Percentiles rank a stretch among this genome's conserved stretches.
Evolutionary conservation across 78 protist species (phyloP).

Genomic region (Mastigamoeba balamuthi): DNA sequence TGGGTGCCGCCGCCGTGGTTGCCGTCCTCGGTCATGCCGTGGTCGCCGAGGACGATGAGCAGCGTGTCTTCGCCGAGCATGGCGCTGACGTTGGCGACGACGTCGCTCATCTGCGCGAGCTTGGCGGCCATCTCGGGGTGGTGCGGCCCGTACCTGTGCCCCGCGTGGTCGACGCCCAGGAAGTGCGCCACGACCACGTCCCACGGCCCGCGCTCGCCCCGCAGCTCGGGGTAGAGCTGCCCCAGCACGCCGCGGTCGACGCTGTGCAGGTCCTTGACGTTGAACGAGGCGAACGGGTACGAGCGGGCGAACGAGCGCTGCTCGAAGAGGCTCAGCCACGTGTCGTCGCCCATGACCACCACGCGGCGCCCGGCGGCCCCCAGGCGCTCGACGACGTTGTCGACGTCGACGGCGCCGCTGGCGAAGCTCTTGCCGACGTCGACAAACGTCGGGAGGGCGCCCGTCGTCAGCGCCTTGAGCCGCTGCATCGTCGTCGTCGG

Average conservation of each 20-base stretch:
- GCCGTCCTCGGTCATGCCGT: constrained; percentile 87
- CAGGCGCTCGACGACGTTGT: constrained; percentile 66
- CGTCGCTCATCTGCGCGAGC: constrained; percentile 17
- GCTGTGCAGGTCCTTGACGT: constrained; percentile 83
- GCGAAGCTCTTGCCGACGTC: constrained; percentile 63
- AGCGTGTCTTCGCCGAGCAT: constrained; percentile 45
- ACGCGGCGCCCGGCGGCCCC: constrained; percentile 1
- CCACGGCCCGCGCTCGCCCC: constrained; percentile 22
- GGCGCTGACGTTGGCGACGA: constrained; percentile 1
- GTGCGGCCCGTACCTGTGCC: constrained; percentile 70
- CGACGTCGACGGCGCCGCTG: constrained; percentile 57
- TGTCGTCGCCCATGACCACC: constrained; percentile 89
- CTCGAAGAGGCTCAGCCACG: constrained; percentile 82
- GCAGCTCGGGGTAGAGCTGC: constrained; percentile 24
- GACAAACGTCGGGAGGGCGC: constrained; percentile 88
- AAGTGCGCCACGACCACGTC: constrained; percentile 75
- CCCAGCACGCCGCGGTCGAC: constrained; percentile 78
- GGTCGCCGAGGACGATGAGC: constrained; percentile 89
- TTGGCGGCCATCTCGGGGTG: constrained; percentile 76
- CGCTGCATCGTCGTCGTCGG: constrained; percentile 95
- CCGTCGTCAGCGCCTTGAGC: constrained; percentile 62
- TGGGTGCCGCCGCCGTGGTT: constrained; percentile 69
- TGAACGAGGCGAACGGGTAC: constrained; percentile 77
- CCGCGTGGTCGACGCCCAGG: constrained; percentile 95
- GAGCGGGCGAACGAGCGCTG: constrained; percentile 8